phyloP scores from a whole-genome alignment of 495 filamentous ascomycete species.

The Neurospora sp. region DNA sequence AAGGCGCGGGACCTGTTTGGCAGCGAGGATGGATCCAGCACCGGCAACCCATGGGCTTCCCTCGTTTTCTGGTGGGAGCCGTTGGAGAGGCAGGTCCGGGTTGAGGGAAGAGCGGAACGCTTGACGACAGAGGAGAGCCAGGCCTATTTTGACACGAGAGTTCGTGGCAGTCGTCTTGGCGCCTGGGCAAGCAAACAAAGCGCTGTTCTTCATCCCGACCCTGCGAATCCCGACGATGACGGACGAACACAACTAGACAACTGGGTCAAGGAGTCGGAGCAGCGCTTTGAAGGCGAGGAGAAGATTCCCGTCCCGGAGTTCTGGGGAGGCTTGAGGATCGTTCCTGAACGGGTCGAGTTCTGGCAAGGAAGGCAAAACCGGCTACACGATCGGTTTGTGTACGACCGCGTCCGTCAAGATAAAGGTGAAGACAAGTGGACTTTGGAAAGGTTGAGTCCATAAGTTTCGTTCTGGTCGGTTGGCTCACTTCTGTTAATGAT shows the following conservation, averaged over 20 bases:
- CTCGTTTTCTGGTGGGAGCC: conserved; percentile 70
- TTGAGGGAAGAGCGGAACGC: conserved; percentile 66
- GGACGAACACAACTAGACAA: conserved; percentile 54
- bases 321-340: conserved; percentile 85
- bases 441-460: conserved; percentile 54
- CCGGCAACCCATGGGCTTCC: conserved; percentile 53
- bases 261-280: conserved; percentile 61
- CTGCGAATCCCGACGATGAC: conserved; percentile 36
- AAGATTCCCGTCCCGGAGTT: conserved; percentile 83
- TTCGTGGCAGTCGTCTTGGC: conserved; percentile 71
- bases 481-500: background rate
- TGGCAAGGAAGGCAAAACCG: conserved; percentile 87
- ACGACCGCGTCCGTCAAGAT: conserved; percentile 44
- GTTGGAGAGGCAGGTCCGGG: conserved; percentile 73
- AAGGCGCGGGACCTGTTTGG: conserved; percentile 55
- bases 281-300: conserved; percentile 60
- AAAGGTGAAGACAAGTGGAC: conserved; percentile 39
- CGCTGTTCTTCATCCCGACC: conserved; percentile 47
- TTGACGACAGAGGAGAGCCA: conserved; percentile 66
- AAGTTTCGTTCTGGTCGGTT: background rate
- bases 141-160: conserved; percentile 76
- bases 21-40: conserved; percentile 13
- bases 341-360: conserved; percentile 83
- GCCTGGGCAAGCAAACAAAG: conserved; percentile 93
- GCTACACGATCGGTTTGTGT: conserved; percentile 87